These are phyloP conservation scores for Graphilbum ipis-grandicollis DNA, from an alignment of 2,329 filamentous ascomycete species.

Conservation along the genomic window DNA sequence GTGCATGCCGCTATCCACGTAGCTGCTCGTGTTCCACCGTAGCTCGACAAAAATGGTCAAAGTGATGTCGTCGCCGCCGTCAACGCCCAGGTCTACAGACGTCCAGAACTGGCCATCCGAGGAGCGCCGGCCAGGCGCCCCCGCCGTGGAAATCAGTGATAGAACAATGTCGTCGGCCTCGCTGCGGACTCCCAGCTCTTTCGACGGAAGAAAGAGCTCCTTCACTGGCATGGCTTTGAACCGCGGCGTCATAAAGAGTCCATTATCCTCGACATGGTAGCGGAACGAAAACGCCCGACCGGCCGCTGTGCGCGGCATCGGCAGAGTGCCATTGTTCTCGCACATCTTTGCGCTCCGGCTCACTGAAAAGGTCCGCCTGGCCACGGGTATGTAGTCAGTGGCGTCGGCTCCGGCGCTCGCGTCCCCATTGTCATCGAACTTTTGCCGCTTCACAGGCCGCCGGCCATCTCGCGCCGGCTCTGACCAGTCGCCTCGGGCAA, in stretches of 20 bases:
- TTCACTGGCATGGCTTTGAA: no score
- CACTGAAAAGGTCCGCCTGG: constrained; percentile 4
- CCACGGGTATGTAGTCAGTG: constrained; percentile 8
- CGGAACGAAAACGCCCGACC: not conserved
- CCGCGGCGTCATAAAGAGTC: not conserved
- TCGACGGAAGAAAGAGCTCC: not conserved
- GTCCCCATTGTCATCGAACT: not conserved
- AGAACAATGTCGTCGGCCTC: not conserved
- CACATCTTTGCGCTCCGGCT: no score
- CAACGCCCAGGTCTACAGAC: constrained; percentile 2
- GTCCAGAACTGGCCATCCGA: constrained; percentile 8
- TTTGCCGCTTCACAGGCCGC: constrained; percentile 8
- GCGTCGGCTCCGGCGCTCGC: not conserved
- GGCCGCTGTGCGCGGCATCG: no score
- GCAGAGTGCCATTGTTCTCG: no score
- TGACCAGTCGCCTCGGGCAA: no score
- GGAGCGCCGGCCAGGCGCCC: not conserved
- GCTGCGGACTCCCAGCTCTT: not conserved
- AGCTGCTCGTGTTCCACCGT: constrained; percentile 14
- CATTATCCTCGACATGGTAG: not conserved
- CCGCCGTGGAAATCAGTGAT: not conserved
- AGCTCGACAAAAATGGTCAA: constrained; percentile 10
- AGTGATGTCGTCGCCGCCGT: not conserved
- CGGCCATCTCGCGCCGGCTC: no score
- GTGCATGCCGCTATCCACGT: constrained; percentile 5